These are phyloP conservation scores for Xylaria telfairii DNA, from an alignment of 495 filamentous ascomycete species.

Conservation along the genomic window DNA sequence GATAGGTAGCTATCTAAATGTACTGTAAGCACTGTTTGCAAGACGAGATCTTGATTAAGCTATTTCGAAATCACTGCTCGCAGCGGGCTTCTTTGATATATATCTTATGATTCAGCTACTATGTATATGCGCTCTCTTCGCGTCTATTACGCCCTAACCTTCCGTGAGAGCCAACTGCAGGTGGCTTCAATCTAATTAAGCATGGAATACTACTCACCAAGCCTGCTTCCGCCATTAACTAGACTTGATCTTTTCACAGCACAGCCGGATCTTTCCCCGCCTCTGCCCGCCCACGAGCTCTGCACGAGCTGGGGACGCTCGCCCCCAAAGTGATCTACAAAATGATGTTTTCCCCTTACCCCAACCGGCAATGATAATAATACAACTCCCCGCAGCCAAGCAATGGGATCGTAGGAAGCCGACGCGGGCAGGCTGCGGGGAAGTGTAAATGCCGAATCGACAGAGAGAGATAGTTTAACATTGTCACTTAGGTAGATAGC, in stretches of 20 bases:
- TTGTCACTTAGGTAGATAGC: neutral
- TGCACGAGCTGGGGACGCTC: neutral
- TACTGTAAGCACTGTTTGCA: neutral
- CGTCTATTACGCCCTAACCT: too few relatives aligned
- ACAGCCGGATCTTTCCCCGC: neutral
- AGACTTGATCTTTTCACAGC: neutral
- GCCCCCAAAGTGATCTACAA: neutral
- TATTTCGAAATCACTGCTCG: neutral
- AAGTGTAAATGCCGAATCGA: slow-evolving; percentile 2
- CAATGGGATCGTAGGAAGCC: neutral
- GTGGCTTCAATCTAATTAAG: neutral
- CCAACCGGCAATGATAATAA: neutral
- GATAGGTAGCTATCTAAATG: neutral
- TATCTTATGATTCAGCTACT: neutral
- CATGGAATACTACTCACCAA: neutral
- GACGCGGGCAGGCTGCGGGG: neutral
- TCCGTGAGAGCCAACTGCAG: neutral
- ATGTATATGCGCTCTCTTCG: neutral
- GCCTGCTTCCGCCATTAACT: neutral
- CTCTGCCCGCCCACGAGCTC: too few relatives aligned
- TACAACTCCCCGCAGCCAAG: slow-evolving; percentile 10
- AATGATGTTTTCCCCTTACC: slow-evolving; percentile 5
- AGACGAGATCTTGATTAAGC: neutral
- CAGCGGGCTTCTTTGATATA: neutral
- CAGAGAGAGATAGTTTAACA: too few relatives aligned